Evolutionary conservation across 139 green algal genomes (phyloP).

Genomic region (Tetradesmus lagerheimii): DNA sequence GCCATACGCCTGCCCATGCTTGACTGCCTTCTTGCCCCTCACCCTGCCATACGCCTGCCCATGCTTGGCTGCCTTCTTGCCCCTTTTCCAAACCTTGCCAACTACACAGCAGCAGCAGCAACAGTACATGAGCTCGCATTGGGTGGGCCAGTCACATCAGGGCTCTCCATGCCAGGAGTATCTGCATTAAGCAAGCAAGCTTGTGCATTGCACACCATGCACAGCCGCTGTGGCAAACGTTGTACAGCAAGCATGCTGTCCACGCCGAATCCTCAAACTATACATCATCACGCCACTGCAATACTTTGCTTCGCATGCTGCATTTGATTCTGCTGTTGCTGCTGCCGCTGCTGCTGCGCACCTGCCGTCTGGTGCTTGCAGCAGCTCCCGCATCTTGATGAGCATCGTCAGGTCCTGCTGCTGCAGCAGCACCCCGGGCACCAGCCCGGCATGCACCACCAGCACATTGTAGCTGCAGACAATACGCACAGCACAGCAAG

Average conservation of each 20-base stretch:
- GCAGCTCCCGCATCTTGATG: conserved; percentile 64
- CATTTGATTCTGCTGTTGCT: too few relatives aligned
- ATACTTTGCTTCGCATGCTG: too few relatives aligned
- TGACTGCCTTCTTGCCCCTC: neutral
- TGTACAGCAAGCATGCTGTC: too few relatives aligned
- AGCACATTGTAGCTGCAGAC: conserved; percentile 22
- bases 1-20: too few relatives aligned
- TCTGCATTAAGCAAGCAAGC: too few relatives aligned
- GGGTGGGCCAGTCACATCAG: neutral
- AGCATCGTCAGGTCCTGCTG: conserved; percentile 63
- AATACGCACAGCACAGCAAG: neutral
- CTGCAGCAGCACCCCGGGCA: conserved; percentile 59
- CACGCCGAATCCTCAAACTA: too few relatives aligned
- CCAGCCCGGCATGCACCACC: conserved; percentile 64
- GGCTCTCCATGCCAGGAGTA: too few relatives aligned
- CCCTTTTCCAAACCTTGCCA: neutral
- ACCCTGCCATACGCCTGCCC: neutral
- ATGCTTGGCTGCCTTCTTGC: neutral
- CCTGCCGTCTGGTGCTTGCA: neutral
- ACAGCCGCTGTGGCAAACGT: neutral
- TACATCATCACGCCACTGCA: too few relatives aligned
- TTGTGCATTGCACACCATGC: neutral
- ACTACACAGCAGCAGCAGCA: neutral
- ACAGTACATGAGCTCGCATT: neutral
- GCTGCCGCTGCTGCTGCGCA: neutral